phyloP scores from a whole-genome alignment of 1,284 basidiomycete genomes.

The Leucocoprinus gongylophorus region DNA sequence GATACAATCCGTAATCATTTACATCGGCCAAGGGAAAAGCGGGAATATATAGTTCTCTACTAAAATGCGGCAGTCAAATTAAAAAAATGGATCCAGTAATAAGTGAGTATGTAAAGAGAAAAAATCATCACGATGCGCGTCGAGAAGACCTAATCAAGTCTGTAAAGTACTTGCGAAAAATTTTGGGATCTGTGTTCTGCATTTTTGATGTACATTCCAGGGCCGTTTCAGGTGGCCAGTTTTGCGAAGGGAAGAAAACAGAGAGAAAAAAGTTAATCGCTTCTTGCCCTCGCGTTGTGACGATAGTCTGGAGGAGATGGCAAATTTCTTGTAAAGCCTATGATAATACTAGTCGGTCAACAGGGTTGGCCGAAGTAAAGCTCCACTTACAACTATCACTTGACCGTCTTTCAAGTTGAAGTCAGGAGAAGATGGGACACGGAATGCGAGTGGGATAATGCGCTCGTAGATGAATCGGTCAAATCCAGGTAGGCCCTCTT shows the following conservation, averaged over 20 bases:
- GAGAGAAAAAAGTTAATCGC: slow-evolving; percentile 75
- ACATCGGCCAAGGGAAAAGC: no score
- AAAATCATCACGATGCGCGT: slow-evolving; percentile 49
- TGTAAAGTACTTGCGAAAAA: slow-evolving; percentile 85
- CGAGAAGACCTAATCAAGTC: slow-evolving; percentile 75
- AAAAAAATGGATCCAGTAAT: no score
- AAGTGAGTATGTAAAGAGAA: no score
- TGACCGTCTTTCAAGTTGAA: slow-evolving; percentile 91
- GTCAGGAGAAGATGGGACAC: slow-evolving; percentile 69
- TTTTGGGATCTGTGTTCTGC: slow-evolving; percentile 72
- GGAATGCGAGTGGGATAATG: slow-evolving; percentile 78
- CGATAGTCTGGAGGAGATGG: slow-evolving; percentile 75
- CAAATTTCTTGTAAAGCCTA: slow-evolving; percentile 87
- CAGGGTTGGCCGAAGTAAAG: background rate
- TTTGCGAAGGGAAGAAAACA: slow-evolving; percentile 83
- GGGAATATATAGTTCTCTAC: no score
- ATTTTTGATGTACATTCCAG: slow-evolving; percentile 76
- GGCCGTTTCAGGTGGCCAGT: slow-evolving; percentile 76
- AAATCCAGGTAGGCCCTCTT: slow-evolving; percentile 74
- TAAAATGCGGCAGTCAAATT: no score
- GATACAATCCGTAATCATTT: no score
- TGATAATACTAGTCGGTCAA: background rate
- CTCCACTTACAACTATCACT: slow-evolving; percentile 60
- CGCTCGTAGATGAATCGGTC: slow-evolving; percentile 91
- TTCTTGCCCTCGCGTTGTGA: slow-evolving; percentile 77